phyloP scores from a whole-genome alignment of 495 filamentous ascomycete species.

The Penicillium arizonense region DNA sequence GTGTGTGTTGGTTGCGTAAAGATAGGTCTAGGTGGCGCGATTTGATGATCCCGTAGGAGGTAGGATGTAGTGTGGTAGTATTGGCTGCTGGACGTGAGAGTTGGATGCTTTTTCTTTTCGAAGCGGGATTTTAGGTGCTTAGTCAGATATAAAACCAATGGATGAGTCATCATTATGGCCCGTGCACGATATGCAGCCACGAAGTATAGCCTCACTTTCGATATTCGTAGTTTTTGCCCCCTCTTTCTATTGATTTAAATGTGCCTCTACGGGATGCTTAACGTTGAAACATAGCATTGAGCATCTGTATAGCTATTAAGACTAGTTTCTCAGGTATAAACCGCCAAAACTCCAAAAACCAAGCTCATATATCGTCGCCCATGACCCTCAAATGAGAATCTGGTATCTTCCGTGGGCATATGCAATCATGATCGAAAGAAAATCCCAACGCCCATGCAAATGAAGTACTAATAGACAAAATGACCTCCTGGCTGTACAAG shows the following conservation, averaged over 20 bases:
- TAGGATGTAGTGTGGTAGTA: not conserved
- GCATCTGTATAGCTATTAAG: not conserved
- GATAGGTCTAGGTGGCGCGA: not conserved
- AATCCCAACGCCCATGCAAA: slow-evolving; percentile 23
- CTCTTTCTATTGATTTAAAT: too few species aligned
- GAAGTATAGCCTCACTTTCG: not conserved
- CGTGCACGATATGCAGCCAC: not conserved
- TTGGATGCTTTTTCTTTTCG: slow-evolving; percentile 8
- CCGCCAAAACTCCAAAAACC: not conserved
- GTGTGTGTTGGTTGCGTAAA: not conserved
- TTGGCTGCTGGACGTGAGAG: not conserved
- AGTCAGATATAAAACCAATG: not conserved
- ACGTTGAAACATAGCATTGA: not conserved
- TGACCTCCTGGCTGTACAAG: not conserved
- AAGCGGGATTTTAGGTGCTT: slow-evolving; percentile 5
- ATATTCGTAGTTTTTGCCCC: too few species aligned
- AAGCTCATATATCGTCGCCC: not conserved
- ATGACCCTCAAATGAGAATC: not conserved
- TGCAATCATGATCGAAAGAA: slow-evolving; percentile 12
- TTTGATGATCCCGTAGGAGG: not conserved
- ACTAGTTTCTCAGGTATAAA: not conserved
- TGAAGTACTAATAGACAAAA: not conserved
- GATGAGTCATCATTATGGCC: not conserved
- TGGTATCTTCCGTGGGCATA: slow-evolving; percentile 19
- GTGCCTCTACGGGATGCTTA: not conserved